Evolutionary conservation across 176 grass and related monocot genomes (phyloP).

Genomic region (Oryza brachyantha): DNA sequence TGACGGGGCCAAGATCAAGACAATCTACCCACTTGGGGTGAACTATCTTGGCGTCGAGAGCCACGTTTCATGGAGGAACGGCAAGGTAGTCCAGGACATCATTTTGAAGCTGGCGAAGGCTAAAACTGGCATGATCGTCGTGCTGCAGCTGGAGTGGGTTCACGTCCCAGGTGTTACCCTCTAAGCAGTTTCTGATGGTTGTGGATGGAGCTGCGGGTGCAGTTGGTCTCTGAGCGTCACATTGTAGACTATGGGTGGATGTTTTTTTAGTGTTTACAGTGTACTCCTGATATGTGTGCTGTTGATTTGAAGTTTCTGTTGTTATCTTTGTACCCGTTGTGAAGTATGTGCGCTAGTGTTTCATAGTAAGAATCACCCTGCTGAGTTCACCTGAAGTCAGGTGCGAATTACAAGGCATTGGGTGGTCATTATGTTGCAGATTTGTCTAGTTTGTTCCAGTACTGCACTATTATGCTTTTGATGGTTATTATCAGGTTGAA

Average conservation of each 20-base stretch:
- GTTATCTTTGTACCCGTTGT: constrained; percentile 1
- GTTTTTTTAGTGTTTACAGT: not conserved
- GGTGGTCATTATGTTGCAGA: not conserved
- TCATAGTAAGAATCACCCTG: constrained; percentile 22
- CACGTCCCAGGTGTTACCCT: constrained; percentile 50
- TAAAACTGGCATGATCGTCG: constrained; percentile 58
- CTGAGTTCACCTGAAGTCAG: not conserved
- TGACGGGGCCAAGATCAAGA: constrained; percentile 46
- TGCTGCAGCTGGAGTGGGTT: constrained; percentile 78
- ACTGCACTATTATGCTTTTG: no score
- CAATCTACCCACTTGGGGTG: constrained; percentile 47
- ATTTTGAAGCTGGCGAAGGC: constrained; percentile 65
- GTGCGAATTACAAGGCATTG: constrained; percentile 6
- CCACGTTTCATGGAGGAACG: constrained; percentile 57
- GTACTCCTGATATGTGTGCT: not conserved
- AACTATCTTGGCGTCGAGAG: constrained; percentile 74
- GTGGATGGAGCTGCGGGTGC: not conserved
- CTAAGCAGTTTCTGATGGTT: constrained; percentile 1
- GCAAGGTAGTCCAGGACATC: constrained; percentile 71
- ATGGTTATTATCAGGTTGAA: no score
- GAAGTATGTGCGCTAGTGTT: constrained; percentile 9
- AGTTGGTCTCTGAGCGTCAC: constrained; percentile 7
- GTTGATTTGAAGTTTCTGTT: not conserved
- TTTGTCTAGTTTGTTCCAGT: not conserved
- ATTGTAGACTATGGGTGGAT: constrained; percentile 11